A percentile compares a stretch with the other conserved stretches of the same genome.
Conservation (phyloP, 1,284 basidiomycete species). For the Leucoagaricus sp. region DNA sequence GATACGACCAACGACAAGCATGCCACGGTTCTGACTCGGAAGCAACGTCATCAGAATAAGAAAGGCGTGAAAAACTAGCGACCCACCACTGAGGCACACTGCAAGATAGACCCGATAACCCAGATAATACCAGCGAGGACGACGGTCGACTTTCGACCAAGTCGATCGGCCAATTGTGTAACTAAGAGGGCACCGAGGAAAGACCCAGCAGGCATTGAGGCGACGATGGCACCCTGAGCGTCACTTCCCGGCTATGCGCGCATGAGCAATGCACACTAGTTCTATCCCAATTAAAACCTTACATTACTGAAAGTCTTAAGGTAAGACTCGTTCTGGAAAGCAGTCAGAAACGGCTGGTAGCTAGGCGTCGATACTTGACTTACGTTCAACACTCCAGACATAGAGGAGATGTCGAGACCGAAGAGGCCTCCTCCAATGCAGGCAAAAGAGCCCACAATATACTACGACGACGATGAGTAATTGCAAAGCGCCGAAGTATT, state of each 20-base stretch:
- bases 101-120: constrained; percentile 71
- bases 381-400: constrained; percentile 77
- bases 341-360: too few relatives aligned
- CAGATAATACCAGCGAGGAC: constrained; percentile 68
- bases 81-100: constrained; percentile 60
- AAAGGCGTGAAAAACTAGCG: neutral
- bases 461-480: constrained; percentile 33
- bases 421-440: constrained; percentile 80
- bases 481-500: neutral
- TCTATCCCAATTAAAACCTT: constrained; percentile 25
- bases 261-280: too few relatives aligned
- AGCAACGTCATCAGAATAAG: neutral
- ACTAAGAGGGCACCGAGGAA: constrained; percentile 63
- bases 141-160: constrained; percentile 69
- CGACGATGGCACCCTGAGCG: constrained; percentile 75
- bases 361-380: constrained; percentile 21
- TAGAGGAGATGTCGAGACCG: constrained; percentile 79
- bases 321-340: constrained; percentile 56
- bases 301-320: constrained; percentile 49
- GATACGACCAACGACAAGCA: constrained; percentile 70
- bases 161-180: constrained; percentile 58
- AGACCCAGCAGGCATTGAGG: constrained; percentile 75
- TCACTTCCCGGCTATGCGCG: constrained; percentile 38
- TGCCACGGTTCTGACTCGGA: constrained; percentile 55
- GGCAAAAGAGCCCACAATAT: constrained; percentile 76